phyloP scores from a whole-genome alignment of 768 basidiomycete species.

The Amanita jacksonii region DNA sequence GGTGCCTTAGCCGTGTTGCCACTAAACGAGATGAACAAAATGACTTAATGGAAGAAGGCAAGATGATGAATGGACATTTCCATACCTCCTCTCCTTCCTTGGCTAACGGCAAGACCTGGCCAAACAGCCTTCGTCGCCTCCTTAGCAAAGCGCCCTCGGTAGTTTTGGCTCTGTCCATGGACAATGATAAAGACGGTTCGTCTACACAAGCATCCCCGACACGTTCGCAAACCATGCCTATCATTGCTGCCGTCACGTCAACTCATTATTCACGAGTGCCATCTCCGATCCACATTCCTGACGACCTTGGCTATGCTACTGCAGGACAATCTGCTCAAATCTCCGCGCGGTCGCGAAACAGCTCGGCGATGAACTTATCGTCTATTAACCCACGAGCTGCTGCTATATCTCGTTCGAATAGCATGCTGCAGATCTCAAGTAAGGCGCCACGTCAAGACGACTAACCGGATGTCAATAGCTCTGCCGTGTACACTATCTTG shows the following conservation, averaged over 20 bases:
- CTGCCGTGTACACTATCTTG: too few species aligned
- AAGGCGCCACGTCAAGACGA: constrained; percentile 2
- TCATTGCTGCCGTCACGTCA: constrained; percentile 19
- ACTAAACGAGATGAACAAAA: constrained; percentile 29
- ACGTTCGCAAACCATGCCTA: constrained; percentile 27
- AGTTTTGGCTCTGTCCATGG: constrained; percentile 17
- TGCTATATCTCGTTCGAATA: constrained; percentile 24
- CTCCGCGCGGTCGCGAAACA: constrained; percentile 55
- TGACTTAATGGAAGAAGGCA: constrained; percentile 43
- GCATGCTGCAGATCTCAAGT: constrained; percentile 8
- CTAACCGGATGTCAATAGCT: too few species aligned
- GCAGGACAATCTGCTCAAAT: constrained; percentile 35
- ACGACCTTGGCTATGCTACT: constrained; percentile 19
- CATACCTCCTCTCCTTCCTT: constrained; percentile 22
- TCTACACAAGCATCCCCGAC: constrained; percentile 25
- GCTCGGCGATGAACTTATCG: constrained; percentile 54
- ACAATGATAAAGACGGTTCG: constrained; percentile 19
- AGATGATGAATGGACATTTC: constrained; percentile 13
- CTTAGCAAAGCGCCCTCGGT: constrained; percentile 18
- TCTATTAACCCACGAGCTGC: constrained; percentile 37
- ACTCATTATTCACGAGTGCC: constrained; percentile 38
- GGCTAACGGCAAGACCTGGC: constrained; percentile 20
- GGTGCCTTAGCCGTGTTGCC: constrained; percentile 28
- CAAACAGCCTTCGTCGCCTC: constrained; percentile 25
- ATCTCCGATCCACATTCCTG: constrained; percentile 29